Conservation (phyloP, 495 filamentous ascomycete genomes). For the Aspergillus funiculosus region DNA sequence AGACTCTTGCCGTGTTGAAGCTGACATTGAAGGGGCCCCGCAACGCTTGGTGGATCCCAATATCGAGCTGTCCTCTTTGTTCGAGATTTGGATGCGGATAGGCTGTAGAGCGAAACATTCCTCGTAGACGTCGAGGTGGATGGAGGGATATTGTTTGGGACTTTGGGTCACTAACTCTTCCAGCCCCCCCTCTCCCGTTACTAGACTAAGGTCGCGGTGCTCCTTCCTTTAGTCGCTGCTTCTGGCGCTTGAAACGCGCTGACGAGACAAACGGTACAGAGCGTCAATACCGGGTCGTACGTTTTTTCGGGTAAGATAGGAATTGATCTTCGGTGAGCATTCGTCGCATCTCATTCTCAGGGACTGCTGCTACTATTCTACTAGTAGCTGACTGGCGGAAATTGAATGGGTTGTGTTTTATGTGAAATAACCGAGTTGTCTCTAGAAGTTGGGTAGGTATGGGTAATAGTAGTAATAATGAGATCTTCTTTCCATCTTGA, state of each 20-base stretch:
- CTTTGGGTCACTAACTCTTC: constrained; percentile 10
- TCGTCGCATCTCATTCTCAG: neutral
- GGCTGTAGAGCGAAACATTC: neutral
- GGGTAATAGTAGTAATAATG: no score
- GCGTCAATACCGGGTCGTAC: constrained; percentile 16
- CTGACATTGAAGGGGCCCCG: constrained; percentile 12
- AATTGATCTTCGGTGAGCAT: constrained; percentile 7
- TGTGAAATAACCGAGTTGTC: no score
- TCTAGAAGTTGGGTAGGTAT: no score
- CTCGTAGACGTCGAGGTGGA: neutral
- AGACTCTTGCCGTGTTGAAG: no score
- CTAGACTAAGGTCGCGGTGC: no score
- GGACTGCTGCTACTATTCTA: no score
- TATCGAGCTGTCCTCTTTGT: neutral
- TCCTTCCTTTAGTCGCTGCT: constrained; percentile 1
- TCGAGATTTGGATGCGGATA: constrained; percentile 3
- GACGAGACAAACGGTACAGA: constrained; percentile 12
- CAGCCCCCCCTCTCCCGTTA: neutral
- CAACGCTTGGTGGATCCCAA: constrained; percentile 6
- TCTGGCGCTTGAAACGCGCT: constrained; percentile 16
- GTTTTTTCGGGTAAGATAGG: constrained; percentile 25
- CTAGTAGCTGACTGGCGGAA: neutral
- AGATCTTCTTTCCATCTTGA: no score
- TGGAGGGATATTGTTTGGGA: constrained; percentile 5
- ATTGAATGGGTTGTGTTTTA: no score